These are phyloP conservation scores for Penicillium sp. DNA, from an alignment of 2,329 filamentous ascomycete genomes.

Conservation along the genomic window DNA sequence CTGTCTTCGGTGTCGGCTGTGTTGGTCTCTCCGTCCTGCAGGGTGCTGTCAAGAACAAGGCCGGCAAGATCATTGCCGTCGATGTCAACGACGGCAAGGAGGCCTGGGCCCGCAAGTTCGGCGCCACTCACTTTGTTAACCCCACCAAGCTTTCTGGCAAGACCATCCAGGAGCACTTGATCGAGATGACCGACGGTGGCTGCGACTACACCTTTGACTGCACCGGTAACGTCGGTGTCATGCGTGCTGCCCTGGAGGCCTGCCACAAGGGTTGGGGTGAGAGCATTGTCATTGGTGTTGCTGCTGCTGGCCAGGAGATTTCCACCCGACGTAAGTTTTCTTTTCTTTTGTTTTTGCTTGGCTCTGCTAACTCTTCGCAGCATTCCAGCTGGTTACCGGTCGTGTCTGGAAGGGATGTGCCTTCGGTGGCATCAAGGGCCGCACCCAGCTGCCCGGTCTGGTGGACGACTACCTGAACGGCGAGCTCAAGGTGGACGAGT, in stretches of 20 bases:
- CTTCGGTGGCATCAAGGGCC: slow-evolving; percentile 97
- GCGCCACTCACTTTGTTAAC: slow-evolving; percentile 96
- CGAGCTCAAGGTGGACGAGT: slow-evolving; percentile 96
- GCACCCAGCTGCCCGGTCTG: slow-evolving; percentile 82
- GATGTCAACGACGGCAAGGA: slow-evolving; percentile 89
- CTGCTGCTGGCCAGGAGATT: slow-evolving; percentile 94
- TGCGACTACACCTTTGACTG: slow-evolving; percentile 99
- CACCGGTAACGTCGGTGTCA: slow-evolving; percentile 94
- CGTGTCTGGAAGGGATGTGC: slow-evolving; percentile 98
- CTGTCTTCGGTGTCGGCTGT: slow-evolving; percentile 93
- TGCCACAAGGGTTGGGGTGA: slow-evolving; percentile 99
- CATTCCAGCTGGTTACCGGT: slow-evolving; percentile 97
- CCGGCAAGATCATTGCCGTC: slow-evolving; percentile 63
- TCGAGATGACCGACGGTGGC: slow-evolving; percentile 97
- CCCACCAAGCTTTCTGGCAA: slow-evolving; percentile 73
- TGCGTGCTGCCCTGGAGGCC: slow-evolving; percentile 92
- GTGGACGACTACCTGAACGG: slow-evolving; percentile 88
- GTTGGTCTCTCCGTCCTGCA: slow-evolving; percentile 95
- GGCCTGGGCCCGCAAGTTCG: slow-evolving; percentile 90
- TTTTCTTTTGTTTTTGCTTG: slow-evolving; percentile 12
- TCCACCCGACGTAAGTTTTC: slow-evolving; percentile 77
- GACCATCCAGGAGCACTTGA: slow-evolving; percentile 85
- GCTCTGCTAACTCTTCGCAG: slow-evolving; percentile 47
- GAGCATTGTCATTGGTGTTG: slow-evolving; percentile 97
- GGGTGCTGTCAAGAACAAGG: slow-evolving; percentile 83